A percentile compares a stretch with the other conserved stretches of the same genome.
Conservation (phyloP, 306 rosid genomes). For the Trifolium pratense region DNA sequence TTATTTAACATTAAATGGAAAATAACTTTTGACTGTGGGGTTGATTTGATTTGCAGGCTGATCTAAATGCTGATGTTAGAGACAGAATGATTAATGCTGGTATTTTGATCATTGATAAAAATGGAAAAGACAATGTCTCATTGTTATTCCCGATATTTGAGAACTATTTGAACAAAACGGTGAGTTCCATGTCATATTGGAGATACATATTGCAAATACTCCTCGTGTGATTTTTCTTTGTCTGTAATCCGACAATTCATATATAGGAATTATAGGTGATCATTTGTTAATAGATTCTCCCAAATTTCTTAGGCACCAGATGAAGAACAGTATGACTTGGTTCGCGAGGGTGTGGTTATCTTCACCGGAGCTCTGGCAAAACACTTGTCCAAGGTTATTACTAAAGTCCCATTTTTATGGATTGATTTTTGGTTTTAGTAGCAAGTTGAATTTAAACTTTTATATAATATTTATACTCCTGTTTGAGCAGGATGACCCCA, state of each 20-base stretch:
- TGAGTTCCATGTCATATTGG: slow-evolving; percentile 41
- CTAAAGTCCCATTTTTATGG: background rate
- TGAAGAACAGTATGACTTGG: slow-evolving; percentile 94
- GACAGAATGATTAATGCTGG: slow-evolving; percentile 99
- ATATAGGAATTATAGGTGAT: slow-evolving; percentile 12
- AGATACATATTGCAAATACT: slow-evolving; percentile 23
- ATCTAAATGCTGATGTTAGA: slow-evolving; percentile 89
- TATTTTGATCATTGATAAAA: slow-evolving; percentile 91
- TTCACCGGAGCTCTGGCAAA: slow-evolving; percentile 97
- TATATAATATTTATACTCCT: slow-evolving; percentile 26
- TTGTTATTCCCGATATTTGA: slow-evolving; percentile 94
- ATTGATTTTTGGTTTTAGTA: slow-evolving; percentile 4
- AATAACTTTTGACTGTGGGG: slow-evolving; percentile 24
- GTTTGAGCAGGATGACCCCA: slow-evolving; percentile 82
- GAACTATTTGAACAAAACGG: slow-evolving; percentile 92
- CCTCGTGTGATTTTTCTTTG: background rate
- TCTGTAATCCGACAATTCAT: slow-evolving; percentile 4
- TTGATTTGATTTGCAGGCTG: slow-evolving; percentile 80
- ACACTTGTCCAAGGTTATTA: slow-evolving; percentile 83
- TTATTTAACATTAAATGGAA: slow-evolving; percentile 3
- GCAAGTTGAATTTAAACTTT: slow-evolving; percentile 11
- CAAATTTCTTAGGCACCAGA: slow-evolving; percentile 67
- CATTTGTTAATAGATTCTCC: slow-evolving; percentile 22
- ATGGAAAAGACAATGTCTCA: slow-evolving; percentile 82
- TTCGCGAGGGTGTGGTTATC: slow-evolving; percentile 98